Percentiles rank a stretch among this genome's conserved stretches.
These are phyloP conservation scores for Fusarium odoratissimum DNA, from an alignment of 2,329 filamentous ascomycete species.

Conservation along the genomic window DNA sequence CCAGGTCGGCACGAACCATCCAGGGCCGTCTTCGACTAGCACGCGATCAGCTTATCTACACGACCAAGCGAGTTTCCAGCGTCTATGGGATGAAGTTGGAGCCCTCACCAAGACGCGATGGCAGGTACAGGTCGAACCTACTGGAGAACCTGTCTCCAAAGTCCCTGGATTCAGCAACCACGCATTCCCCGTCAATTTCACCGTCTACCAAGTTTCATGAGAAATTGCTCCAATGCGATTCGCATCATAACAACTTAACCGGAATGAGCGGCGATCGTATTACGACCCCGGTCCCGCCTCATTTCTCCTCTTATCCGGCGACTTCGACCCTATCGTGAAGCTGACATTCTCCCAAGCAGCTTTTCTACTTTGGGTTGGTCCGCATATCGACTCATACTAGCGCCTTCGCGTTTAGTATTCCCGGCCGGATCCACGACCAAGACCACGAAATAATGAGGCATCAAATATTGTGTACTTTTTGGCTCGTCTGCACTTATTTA, in stretches of 20 bases:
- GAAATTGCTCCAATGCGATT: conserved; percentile 2
- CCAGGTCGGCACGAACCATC: conserved; percentile 57
- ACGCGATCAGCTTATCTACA: conserved; percentile 57
- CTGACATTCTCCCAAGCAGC: conserved; percentile 23
- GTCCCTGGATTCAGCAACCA: conserved; percentile 44
- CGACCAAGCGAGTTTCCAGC: conserved; percentile 61
- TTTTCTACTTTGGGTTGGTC: conserved; percentile 33
- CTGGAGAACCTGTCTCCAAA: conserved; percentile 39
- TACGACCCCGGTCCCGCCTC: conserved; percentile 22
- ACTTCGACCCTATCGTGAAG: conserved; percentile 25
- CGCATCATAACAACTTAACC: background rate
- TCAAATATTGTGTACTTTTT: background rate
- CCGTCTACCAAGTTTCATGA: conserved; percentile 51
- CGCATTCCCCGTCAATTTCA: conserved; percentile 49
- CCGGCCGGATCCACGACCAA: conserved; percentile 24
- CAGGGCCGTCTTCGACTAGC: conserved; percentile 36
- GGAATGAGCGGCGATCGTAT: conserved; percentile 15
- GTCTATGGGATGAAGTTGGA: conserved; percentile 66
- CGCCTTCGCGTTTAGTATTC: conserved; percentile 18
- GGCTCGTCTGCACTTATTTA: conserved; percentile 6
- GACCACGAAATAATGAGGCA: conserved; percentile 8
- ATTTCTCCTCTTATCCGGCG: conserved; percentile 21
- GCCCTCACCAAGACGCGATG: conserved; percentile 60
- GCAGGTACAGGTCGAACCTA: conserved; percentile 57
- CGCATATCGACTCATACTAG: conserved; percentile 29